Conservation (phyloP, 2,329 filamentous ascomycete species). For the Clonostachys chloroleuca region DNA sequence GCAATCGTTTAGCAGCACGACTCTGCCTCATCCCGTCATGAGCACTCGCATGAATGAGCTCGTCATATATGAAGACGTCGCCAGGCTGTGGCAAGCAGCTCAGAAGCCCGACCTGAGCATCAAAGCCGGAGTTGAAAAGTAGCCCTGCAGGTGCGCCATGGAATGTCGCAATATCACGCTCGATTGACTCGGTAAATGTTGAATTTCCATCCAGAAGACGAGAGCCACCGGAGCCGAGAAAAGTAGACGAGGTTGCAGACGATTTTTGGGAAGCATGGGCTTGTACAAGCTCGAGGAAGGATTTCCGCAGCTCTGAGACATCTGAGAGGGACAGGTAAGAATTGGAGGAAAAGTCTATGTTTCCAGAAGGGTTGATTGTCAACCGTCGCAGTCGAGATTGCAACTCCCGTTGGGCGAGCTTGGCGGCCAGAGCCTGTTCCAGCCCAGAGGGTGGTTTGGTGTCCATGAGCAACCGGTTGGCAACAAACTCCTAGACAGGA, state of each 20-base stretch:
- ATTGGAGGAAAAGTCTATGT: constrained; percentile 75
- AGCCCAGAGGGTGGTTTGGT: constrained; percentile 5
- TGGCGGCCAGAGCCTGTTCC: constrained; percentile 17
- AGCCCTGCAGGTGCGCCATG: constrained; percentile 39
- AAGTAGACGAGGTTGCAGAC: neutral
- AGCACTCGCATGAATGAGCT: constrained; percentile 71
- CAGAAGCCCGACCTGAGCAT: constrained; percentile 63
- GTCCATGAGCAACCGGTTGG: neutral
- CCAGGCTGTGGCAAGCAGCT: constrained; percentile 53
- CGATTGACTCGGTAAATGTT: constrained; percentile 34
- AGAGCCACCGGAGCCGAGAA: constrained; percentile 47
- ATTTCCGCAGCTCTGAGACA: constrained; percentile 47
- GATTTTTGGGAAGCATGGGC: neutral
- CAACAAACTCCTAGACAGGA: too few species aligned
- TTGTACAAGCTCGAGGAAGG: constrained; percentile 44
- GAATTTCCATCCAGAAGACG: constrained; percentile 50
- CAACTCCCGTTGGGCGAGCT: constrained; percentile 19
- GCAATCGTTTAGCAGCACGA: constrained; percentile 38
- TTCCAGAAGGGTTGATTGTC: constrained; percentile 58
- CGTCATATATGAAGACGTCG: constrained; percentile 67
- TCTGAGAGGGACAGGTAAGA: constrained; percentile 73
- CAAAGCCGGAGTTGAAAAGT: constrained; percentile 57
- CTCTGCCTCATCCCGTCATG: constrained; percentile 73
- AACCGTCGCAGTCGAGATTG: constrained; percentile 36
- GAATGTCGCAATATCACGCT: constrained; percentile 39